Base-by-base conservation (phyloP, 352 stramenopile species). In the Nothophytophthora sp. region DNA sequence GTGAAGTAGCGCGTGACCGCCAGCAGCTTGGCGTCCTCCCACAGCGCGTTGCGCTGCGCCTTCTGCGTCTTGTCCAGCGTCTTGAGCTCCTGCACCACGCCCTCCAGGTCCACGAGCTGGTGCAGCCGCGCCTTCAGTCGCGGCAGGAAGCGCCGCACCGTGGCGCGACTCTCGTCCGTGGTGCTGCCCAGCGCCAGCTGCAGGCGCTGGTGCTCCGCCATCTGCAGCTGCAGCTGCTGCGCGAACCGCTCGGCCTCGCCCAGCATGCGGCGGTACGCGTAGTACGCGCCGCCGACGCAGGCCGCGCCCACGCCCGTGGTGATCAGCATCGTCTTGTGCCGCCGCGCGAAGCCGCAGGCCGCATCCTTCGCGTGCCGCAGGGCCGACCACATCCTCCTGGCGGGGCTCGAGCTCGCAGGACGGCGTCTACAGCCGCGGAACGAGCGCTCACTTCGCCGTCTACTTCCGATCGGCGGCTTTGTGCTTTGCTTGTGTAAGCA, bases 1-100 rank as follows among this genome's bases (percentile, higher is more conserved):
- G 77, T 89, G 30, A 91, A 65, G 60, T 90, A 90, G 13, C 82
- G 79, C 62, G 77, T 88, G 28, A 92, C 48, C 1, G 77, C 80
- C 45, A 86, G 63, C 40, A 70, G 59, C 65, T 92, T 92, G 36
- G 82, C 82, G 32, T 86, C 56, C 29, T 90, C 76, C 82, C 82
- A 92, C 12, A 92, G 73, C 47, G 52, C 55, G 41, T 89, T 86
- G 38, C 82, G 82, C 33, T 49, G 54, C 33, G 27, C 36, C 41
- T 83, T 84, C 42, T 88, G 63, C 35, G 59, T 81, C 58, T 88
- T 90, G 58, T 87, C 70, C 34, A 90, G 73, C 48, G 63, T 63
- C 41, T 88, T 88, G 49, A 92, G 79, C 66, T 88, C 67, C 49
- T 81, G 58, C 16, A 92, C 82, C 45, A 92, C 65, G 35, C 51